Base-by-base conservation (phyloP, 108 stramenopile genomes). In the Nitzschia sp. region DNA sequence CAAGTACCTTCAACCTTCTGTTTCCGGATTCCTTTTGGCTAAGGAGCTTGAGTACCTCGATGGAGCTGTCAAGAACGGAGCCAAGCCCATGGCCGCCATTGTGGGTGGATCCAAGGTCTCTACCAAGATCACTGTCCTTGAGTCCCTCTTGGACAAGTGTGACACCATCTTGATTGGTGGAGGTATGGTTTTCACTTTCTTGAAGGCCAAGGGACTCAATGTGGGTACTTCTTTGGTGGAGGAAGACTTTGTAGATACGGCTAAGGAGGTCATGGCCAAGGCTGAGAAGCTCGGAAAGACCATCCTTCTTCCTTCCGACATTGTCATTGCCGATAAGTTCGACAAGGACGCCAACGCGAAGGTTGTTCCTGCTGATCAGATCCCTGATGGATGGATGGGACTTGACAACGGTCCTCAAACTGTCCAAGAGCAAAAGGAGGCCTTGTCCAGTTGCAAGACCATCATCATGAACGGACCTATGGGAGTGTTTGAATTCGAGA, bases 141-240 rank as follows among this genome's bases (percentile, higher is more conserved):
- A 98, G 77, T 92, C 95, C 67, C 95, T 99, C 74, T 88, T 99
- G 63, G 95, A 97, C 73, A 98, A 98, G 91, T 97, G 95, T 79
- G 98, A 99, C 83, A 92, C 83, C 77, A 83, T 98, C 78, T 82
- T 99, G 87, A 96, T 99, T 71, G 97, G 99, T 71, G 98, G 99
- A 67, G 98, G 97, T 67, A 98, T 98, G 98, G 97, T 97, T 65
- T 98, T 98, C 97, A 98, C 99, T 79, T 99, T 99, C 97, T 88
- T 97, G 63, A 96, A 97, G 89, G 97, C 97, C 70, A 86, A 91
- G 90, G 97, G 98, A 41, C 77, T 90, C 59, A 65, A 70, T 58
- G 96, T 97, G 56, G 96, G 98, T 67, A 84, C 89, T 62, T 92
- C 90, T 53, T 86, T 97, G 62, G 95, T 98, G 57, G 99, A 99